Evolutionary conservation across 2,329 filamentous ascomycete species (phyloP).

Genomic region (Penicillium oxalicum): DNA sequence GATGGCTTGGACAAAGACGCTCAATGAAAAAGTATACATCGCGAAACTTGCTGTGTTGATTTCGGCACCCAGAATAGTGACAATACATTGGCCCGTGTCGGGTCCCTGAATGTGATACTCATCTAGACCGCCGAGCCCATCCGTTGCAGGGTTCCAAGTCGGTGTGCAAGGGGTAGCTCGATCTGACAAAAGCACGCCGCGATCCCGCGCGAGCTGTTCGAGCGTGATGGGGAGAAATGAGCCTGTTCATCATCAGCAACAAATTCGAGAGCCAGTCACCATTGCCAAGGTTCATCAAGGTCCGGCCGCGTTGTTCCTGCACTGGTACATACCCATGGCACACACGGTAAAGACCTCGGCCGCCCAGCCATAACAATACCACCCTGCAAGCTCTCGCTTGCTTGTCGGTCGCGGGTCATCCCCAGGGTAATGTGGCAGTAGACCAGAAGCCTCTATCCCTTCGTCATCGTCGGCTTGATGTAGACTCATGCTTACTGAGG

Average conservation of each 20-base stretch:
- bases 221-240: slow-evolving; percentile 95
- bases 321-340: slow-evolving; percentile 55
- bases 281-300: not conserved
- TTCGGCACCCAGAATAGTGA: slow-evolving; percentile 73
- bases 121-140: slow-evolving; percentile 2
- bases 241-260: slow-evolving; percentile 44
- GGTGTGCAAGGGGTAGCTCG: slow-evolving; percentile 66
- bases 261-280: slow-evolving; percentile 5
- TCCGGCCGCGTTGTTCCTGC: not conserved
- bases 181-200: slow-evolving; percentile 78
- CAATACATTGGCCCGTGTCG: slow-evolving; percentile 64
- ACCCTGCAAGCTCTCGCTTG: slow-evolving; percentile 78
- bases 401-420: slow-evolving; percentile 89
- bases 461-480: slow-evolving; percentile 22
- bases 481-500: slow-evolving; percentile 23
- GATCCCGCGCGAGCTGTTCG: slow-evolving; percentile 87
- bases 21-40: slow-evolving; percentile 96
- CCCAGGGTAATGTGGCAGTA: slow-evolving; percentile 59
- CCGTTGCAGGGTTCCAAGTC: slow-evolving; percentile 48
- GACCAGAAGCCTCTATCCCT: slow-evolving; percentile 13
- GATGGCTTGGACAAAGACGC: slow-evolving; percentile 80
- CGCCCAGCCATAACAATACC: slow-evolving; percentile 95
- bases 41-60: slow-evolving; percentile 96
- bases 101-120: slow-evolving; percentile 18
- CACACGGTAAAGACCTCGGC: slow-evolving; percentile 96